Evolutionary conservation across 345 rosid species (phyloP).

Genomic region (Euclidium syriacum): DNA sequence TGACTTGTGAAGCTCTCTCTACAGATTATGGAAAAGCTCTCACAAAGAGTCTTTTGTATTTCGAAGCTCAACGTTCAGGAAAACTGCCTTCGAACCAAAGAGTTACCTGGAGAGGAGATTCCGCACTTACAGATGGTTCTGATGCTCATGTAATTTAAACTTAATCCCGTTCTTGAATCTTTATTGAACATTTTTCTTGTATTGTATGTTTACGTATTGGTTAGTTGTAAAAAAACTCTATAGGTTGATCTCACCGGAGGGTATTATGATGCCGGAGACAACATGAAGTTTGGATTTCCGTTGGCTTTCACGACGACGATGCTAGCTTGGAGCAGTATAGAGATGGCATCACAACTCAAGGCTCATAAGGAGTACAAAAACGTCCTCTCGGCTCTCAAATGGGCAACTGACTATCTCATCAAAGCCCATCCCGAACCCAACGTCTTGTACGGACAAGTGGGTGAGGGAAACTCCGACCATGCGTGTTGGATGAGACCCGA

Average conservation of each 20-base stretch:
- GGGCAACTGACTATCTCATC: constrained; percentile 74
- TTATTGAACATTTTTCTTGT: background rate
- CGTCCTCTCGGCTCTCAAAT: constrained; percentile 43
- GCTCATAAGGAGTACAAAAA: constrained; percentile 33
- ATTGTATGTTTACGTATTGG: background rate
- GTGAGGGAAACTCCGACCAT: constrained; percentile 55
- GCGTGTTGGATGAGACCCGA: constrained; percentile 70
- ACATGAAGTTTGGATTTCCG: constrained; percentile 71
- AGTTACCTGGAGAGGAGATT: constrained; percentile 62
- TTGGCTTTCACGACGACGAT: constrained; percentile 67
- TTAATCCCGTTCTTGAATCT: background rate
- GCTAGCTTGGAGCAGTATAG: constrained; percentile 67
- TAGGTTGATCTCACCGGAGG: constrained; percentile 68
- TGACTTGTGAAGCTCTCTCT: background rate
- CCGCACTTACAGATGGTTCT: constrained; percentile 56
- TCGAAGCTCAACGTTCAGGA: constrained; percentile 78
- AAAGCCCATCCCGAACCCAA: constrained; percentile 52
- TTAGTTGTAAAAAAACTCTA: background rate
- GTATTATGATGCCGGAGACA: constrained; percentile 75
- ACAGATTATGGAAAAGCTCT: constrained; percentile 51
- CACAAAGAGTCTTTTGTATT: constrained; percentile 58
- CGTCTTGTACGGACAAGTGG: constrained; percentile 54
- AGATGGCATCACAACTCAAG: constrained; percentile 38
- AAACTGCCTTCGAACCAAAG: constrained; percentile 54
- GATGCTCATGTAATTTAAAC: constrained; percentile 24